Conservation (phyloP, 352 stramenopile genomes). For the Globisporangium sylvaticum region DNA sequence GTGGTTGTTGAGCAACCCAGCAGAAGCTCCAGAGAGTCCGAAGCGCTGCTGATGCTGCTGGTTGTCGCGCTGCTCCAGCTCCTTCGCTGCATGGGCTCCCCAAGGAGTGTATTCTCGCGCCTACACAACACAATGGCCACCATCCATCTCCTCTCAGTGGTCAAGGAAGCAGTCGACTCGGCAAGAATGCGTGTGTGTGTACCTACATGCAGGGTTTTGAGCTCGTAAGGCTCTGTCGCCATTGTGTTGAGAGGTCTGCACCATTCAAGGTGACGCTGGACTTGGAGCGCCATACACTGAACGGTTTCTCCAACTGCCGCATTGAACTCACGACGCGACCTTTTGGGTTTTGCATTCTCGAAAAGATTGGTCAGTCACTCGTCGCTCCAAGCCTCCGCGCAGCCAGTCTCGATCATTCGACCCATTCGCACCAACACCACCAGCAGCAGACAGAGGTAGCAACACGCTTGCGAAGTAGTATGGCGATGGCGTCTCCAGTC, state of each 20-base stretch:
- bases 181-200: not conserved
- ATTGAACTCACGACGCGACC: not conserved
- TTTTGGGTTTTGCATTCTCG: not conserved
- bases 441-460: not conserved
- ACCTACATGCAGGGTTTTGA: conserved; percentile 18
- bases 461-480: no score
- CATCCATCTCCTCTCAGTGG: not conserved
- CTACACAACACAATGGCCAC: conserved; percentile 16
- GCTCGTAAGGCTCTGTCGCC: conserved; percentile 9
- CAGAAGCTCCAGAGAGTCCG: conserved; percentile 21
- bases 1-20: conserved; percentile 36
- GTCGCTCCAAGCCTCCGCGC: not conserved
- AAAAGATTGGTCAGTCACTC: not conserved
- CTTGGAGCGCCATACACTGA: not conserved
- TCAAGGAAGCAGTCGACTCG: not conserved
- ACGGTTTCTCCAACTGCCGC: not conserved
- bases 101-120: conserved; percentile 39
- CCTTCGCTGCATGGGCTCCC: conserved; percentile 33
- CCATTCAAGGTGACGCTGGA: not conserved
- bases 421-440: not conserved
- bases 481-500: not conserved
- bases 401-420: not conserved
- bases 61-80: conserved; percentile 20
- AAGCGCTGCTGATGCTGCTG: conserved; percentile 16
- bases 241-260: not conserved